These are phyloP conservation scores for Rhodotorula sp. DNA, from an alignment of 1,284 basidiomycete species.

Conservation along the genomic window DNA sequence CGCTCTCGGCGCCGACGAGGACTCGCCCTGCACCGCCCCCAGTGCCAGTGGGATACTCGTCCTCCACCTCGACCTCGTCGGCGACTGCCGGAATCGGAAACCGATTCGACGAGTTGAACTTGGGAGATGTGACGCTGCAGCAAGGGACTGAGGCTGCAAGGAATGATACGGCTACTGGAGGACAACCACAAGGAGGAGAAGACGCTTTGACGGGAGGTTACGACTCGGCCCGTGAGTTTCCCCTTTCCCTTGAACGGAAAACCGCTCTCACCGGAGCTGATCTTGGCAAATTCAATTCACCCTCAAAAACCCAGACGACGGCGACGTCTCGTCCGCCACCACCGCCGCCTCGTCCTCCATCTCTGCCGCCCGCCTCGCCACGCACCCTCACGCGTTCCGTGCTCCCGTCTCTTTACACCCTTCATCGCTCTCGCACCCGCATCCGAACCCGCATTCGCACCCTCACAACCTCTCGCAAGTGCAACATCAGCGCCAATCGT, in stretches of 20 bases:
- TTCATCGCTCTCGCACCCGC: conserved; percentile 6
- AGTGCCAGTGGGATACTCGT: neutral
- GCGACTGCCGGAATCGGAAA: neutral
- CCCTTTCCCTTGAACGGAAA: neutral
- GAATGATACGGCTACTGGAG: neutral
- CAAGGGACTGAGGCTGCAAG: neutral
- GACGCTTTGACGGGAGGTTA: neutral
- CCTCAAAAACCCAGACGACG: too few relatives aligned
- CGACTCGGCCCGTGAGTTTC: conserved; percentile 32
- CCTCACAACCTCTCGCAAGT: neutral
- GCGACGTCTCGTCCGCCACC: conserved; percentile 41
- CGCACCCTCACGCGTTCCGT: conserved; percentile 17
- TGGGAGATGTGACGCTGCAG: neutral
- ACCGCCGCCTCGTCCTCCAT: conserved; percentile 3
- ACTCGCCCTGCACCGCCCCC: neutral
- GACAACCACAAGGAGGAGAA: neutral
- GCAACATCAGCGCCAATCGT: conserved; percentile 1
- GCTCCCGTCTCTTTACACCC: conserved; percentile 14
- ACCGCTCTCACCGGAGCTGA: neutral
- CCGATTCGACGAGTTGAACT: neutral
- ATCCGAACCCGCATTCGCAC: conserved; percentile 7
- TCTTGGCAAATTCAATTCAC: too few relatives aligned
- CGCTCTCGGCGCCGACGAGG: conserved; percentile 4
- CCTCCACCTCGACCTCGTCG: neutral
- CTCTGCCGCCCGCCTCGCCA: conserved; percentile 9